phyloP scores from a whole-genome alignment of 2,329 filamentous ascomycete species.

The Trichoderma sp. region DNA sequence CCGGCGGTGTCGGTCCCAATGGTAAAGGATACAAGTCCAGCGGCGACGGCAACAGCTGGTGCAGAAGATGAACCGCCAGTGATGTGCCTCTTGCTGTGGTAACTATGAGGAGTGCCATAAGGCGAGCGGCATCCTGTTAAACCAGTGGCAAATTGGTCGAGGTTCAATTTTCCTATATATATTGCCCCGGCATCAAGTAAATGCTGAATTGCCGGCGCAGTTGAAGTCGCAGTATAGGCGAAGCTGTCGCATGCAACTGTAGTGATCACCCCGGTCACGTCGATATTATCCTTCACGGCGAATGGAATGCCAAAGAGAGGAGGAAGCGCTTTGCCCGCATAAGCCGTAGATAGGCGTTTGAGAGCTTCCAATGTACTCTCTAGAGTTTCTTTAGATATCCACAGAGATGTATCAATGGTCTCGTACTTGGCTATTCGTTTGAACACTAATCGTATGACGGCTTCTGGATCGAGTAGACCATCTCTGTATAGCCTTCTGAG shows the following conservation, averaged over 20 bases:
- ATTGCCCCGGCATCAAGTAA: constrained; percentile 32
- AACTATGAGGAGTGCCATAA: constrained; percentile 25
- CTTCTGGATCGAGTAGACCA: neutral
- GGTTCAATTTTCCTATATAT: constrained; percentile 53
- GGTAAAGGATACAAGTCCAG: constrained; percentile 26
- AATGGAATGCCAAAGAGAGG: constrained; percentile 28
- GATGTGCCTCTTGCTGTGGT: constrained; percentile 22
- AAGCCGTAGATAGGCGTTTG: neutral
- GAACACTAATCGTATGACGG: neutral
- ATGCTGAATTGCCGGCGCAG: constrained; percentile 26
- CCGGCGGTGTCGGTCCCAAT: constrained; percentile 29
- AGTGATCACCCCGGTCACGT: constrained; percentile 22
- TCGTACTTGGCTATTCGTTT: neutral
- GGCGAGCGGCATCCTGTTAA: constrained; percentile 26
- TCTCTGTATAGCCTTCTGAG: neutral
- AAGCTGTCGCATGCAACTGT: constrained; percentile 25
- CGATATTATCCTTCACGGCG: constrained; percentile 29
- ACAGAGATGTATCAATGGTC: neutral
- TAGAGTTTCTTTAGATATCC: neutral
- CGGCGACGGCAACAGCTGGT: constrained; percentile 26
- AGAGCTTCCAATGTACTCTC: neutral
- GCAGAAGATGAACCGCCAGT: constrained; percentile 28
- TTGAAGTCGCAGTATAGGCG: constrained; percentile 12
- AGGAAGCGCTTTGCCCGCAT: constrained; percentile 17
- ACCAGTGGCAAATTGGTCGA: constrained; percentile 39